Evolutionary conservation across 2,329 filamentous ascomycete species (phyloP).

Genomic region (Thelonectria blattea): DNA sequence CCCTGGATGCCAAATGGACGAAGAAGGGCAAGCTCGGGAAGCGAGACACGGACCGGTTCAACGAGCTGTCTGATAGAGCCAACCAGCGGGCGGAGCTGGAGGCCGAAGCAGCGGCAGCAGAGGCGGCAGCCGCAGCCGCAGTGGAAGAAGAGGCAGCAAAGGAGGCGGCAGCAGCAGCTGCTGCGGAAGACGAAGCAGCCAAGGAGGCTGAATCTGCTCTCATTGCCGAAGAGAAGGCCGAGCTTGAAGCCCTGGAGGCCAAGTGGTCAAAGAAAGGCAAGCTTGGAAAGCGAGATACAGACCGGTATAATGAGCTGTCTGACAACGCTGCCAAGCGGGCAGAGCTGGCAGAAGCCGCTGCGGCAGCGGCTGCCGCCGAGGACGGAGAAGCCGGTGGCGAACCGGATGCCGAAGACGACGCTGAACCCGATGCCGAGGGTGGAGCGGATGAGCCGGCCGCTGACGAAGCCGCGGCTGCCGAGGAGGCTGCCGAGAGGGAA

Average conservation of each 20-base stretch:
- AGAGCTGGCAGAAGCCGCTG: constrained; percentile 33
- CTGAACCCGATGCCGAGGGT: constrained; percentile 39
- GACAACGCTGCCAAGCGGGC: constrained; percentile 47
- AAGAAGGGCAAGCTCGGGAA: constrained; percentile 55
- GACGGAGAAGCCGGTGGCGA: constrained; percentile 37
- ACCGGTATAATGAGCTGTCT: constrained; percentile 48
- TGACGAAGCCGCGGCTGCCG: constrained; percentile 4
- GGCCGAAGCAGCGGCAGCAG: constrained; percentile 44
- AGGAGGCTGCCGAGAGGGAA: constrained; percentile 18
- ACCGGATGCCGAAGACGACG: constrained; percentile 8
- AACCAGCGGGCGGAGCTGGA: constrained; percentile 35
- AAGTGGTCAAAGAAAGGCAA: constrained; percentile 59
- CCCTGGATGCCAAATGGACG: constrained; percentile 55
- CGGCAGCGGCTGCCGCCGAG: constrained; percentile 20
- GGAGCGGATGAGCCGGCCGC: constrained; percentile 23
- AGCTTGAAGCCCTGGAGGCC: constrained; percentile 44
- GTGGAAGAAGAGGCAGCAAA: constrained; percentile 22
- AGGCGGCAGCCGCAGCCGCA: constrained; percentile 29
- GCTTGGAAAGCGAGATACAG: constrained; percentile 52
- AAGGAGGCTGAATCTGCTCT: constrained; percentile 14
- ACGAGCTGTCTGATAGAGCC: constrained; percentile 50
- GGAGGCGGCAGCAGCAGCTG: constrained; percentile 15
- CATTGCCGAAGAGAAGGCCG: constrained; percentile 18
- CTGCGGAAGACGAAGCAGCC: constrained; percentile 18
- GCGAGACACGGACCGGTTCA: constrained; percentile 53